These are phyloP conservation scores for Termitomyces sp. DNA, from an alignment of 768 basidiomycete species.

Conservation along the genomic window DNA sequence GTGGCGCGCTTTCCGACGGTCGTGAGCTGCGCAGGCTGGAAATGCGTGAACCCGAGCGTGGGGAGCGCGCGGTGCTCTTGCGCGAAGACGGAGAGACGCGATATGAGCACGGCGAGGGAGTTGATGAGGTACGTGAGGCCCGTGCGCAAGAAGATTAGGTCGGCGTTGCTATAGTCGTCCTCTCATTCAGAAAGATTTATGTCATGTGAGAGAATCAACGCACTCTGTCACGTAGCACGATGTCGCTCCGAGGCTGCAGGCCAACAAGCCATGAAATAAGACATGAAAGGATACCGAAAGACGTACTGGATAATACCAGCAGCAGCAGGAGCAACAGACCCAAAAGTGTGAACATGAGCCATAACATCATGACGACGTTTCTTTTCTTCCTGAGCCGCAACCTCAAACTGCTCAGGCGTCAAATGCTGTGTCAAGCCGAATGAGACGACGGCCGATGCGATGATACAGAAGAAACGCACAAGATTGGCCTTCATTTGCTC, in stretches of 20 bases:
- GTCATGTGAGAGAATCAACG: neutral
- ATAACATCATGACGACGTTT: slow-evolving; percentile 98
- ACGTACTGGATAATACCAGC: slow-evolving; percentile 93
- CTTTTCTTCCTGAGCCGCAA: slow-evolving; percentile 94
- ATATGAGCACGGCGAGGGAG: slow-evolving; percentile 88
- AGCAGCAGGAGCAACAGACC: slow-evolving; percentile 86
- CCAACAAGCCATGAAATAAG: too few species aligned
- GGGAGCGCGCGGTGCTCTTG: slow-evolving; percentile 82
- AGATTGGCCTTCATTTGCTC: slow-evolving; percentile 93
- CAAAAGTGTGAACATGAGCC: slow-evolving; percentile 99
- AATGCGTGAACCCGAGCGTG: slow-evolving; percentile 96
- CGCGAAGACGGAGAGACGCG: slow-evolving; percentile 82
- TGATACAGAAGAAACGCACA: slow-evolving; percentile 36
- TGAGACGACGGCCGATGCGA: neutral
- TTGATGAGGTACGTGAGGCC: slow-evolving; percentile 80
- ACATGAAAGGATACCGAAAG: neutral
- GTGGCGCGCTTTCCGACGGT: slow-evolving; percentile 97
- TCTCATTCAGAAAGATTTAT: too few species aligned
- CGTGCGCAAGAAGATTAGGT: slow-evolving; percentile 92
- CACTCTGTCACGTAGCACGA: slow-evolving; percentile 99
- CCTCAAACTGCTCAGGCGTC: slow-evolving; percentile 84
- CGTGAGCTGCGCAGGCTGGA: slow-evolving; percentile 96
- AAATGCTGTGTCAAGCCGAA: slow-evolving; percentile 45
- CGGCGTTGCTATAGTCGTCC: slow-evolving; percentile 92
- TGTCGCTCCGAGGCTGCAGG: slow-evolving; percentile 61